Evolutionary conservation across 2,329 filamentous ascomycete genomes (phyloP).

Genomic region (Decorospora gaudefroyi): DNA sequence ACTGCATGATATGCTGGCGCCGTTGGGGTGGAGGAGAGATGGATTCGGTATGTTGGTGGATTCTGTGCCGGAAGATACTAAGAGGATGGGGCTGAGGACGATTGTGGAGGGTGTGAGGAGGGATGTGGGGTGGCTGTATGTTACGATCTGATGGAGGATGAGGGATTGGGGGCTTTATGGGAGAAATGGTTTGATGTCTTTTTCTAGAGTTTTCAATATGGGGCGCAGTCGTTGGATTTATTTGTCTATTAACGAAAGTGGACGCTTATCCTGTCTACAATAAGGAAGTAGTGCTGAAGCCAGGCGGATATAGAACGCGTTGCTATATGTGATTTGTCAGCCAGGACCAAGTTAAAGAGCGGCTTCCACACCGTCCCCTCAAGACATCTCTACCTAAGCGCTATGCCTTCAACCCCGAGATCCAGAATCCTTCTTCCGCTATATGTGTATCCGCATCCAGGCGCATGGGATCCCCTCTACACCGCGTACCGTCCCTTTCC

Average conservation of each 20-base stretch:
- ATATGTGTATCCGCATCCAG: slow-evolving; percentile 55
- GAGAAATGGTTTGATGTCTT: slow-evolving; percentile 29
- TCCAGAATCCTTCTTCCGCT: slow-evolving; percentile 54
- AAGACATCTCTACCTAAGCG: not conserved
- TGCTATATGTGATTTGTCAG: slow-evolving; percentile 8
- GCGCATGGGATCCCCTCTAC: slow-evolving; percentile 56
- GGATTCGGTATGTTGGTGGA: slow-evolving; percentile 27
- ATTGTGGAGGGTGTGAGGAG: slow-evolving; percentile 27
- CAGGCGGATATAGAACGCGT: too few species aligned
- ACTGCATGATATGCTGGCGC: slow-evolving; percentile 12
- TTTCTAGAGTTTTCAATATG: too few species aligned
- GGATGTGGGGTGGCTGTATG: slow-evolving; percentile 29
- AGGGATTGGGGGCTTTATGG: slow-evolving; percentile 24
- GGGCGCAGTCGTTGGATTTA: too few species aligned
- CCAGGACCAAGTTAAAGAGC: not conserved
- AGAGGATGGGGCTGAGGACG: slow-evolving; percentile 22
- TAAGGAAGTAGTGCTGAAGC: too few species aligned
- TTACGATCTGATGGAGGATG: slow-evolving; percentile 28
- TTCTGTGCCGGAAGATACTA: slow-evolving; percentile 19
- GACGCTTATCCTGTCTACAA: too few species aligned
- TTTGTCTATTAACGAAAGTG: too few species aligned
- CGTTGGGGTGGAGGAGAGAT: slow-evolving; percentile 14
- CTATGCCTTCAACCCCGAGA: slow-evolving; percentile 1
- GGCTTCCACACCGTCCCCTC: not conserved
- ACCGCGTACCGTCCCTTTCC: slow-evolving; percentile 43